Evolutionary conservation across 2,329 filamentous ascomycete genomes (phyloP).

Genomic region (Sclerotinia borealis): DNA sequence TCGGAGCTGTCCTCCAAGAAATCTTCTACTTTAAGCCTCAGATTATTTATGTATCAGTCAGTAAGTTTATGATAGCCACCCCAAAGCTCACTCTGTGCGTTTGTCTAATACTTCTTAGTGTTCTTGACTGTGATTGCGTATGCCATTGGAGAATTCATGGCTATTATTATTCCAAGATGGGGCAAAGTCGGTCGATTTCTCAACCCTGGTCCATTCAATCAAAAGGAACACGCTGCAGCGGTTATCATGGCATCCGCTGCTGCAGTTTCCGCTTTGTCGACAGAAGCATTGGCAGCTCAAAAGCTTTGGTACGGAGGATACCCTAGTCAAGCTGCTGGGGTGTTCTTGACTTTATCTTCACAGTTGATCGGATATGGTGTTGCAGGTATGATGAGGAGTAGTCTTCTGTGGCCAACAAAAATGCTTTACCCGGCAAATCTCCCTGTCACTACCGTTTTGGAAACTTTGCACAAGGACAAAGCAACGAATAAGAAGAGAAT

Average conservation of each 20-base stretch:
- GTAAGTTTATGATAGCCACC: not conserved
- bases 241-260: slow-evolving; percentile 44
- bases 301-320: slow-evolving; percentile 43
- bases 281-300: slow-evolving; percentile 66
- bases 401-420: slow-evolving; percentile 52
- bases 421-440: slow-evolving; percentile 60
- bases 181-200: slow-evolving; percentile 42
- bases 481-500: slow-evolving; percentile 34
- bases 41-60: slow-evolving; percentile 38
- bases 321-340: slow-evolving; percentile 36
- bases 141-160: slow-evolving; percentile 34
- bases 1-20: slow-evolving; percentile 37
- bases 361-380: slow-evolving; percentile 59
- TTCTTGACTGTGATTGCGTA: slow-evolving; percentile 42
- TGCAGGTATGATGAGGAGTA: slow-evolving; percentile 53
- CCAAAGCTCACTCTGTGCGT: not conserved
- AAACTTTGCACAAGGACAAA: slow-evolving; percentile 37
- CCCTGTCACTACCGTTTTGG: slow-evolving; percentile 37
- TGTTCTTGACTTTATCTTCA: slow-evolving; percentile 54
- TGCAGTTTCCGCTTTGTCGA: slow-evolving; percentile 48
- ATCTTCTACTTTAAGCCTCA: slow-evolving; percentile 46
- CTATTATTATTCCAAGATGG: slow-evolving; percentile 33
- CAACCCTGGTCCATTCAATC: slow-evolving; percentile 62
- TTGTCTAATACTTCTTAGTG: slow-evolving; percentile 18
- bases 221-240: slow-evolving; percentile 63